phyloP scores from a whole-genome alignment of 345 rosid genomes.

The Stellera chamaejasme region DNA sequence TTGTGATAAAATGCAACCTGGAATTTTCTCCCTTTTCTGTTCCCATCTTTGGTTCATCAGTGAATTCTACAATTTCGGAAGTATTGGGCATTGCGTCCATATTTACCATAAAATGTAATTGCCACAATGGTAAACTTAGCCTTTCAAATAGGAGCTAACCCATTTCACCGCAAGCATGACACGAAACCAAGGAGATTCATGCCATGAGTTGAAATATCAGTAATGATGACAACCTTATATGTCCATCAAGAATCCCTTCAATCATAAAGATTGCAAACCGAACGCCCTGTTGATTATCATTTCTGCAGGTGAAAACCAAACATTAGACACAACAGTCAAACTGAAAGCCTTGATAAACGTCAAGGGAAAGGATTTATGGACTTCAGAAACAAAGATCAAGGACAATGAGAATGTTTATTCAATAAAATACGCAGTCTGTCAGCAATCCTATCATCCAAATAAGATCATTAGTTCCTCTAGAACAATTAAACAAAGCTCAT shows the following conservation, averaged over 20 bases:
- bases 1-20: conserved; percentile 18
- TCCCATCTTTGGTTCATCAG: conserved; percentile 26
- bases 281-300: conserved; percentile 11
- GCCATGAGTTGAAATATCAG: conserved; percentile 1
- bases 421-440: no score
- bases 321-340: no score
- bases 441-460: no score
- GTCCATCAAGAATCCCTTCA: conserved; percentile 13
- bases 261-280: conserved; percentile 24
- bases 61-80: conserved; percentile 53
- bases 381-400: no score
- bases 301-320: no score
- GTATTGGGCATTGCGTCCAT: conserved; percentile 33
- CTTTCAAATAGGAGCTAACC: conserved; percentile 24
- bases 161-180: conserved; percentile 22
- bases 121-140: conserved; percentile 8
- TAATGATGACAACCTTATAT: conserved; percentile 5
- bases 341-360: no score
- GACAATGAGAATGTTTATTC: no score
- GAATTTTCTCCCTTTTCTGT: conserved; percentile 17
- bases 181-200: conserved; percentile 11
- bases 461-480: no score
- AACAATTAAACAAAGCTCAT: no score
- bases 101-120: conserved; percentile 13
- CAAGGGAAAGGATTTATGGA: no score